Conservation (phyloP, 1,139 yeast genomes). For the Kodamaea suecica region DNA sequence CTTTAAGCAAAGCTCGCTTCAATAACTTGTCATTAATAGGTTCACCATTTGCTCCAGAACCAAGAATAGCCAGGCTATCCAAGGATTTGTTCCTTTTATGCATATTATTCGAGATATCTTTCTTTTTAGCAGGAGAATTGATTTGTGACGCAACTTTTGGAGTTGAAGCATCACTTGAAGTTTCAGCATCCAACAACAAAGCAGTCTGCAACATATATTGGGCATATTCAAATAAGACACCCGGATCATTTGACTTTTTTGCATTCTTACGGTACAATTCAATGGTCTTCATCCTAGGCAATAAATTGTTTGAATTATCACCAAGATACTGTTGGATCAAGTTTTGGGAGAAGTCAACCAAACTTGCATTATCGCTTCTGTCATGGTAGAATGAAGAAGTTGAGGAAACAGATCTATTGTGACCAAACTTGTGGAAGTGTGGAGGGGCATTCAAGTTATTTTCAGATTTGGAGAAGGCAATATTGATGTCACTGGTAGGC, state of each 20-base stretch:
- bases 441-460: constrained; percentile 23
- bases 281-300: constrained; percentile 82
- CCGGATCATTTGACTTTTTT: constrained; percentile 80
- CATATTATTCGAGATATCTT: constrained; percentile 2
- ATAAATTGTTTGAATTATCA: constrained; percentile 45
- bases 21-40: constrained; percentile 30
- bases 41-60: constrained; percentile 14
- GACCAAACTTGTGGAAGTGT: constrained; percentile 19
- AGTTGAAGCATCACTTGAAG: constrained; percentile 11
- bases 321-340: constrained; percentile 54
- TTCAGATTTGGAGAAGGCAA: constrained; percentile 28
- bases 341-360: constrained; percentile 43
- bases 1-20: constrained; percentile 60
- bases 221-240: constrained; percentile 83
- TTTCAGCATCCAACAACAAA: constrained; percentile 46
- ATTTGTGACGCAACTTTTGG: constrained; percentile 19
- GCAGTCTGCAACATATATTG: constrained; percentile 90
- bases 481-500: neutral
- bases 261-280: constrained; percentile 87
- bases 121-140: constrained; percentile 23
- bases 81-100: constrained; percentile 19
- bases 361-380: constrained; percentile 32
- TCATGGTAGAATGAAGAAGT: constrained; percentile 37
- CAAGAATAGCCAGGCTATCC: constrained; percentile 22
- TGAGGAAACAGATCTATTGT: constrained; percentile 40